phyloP scores from a whole-genome alignment of 2,329 filamentous ascomycete genomes.

The Colletotrichum simmondsii region DNA sequence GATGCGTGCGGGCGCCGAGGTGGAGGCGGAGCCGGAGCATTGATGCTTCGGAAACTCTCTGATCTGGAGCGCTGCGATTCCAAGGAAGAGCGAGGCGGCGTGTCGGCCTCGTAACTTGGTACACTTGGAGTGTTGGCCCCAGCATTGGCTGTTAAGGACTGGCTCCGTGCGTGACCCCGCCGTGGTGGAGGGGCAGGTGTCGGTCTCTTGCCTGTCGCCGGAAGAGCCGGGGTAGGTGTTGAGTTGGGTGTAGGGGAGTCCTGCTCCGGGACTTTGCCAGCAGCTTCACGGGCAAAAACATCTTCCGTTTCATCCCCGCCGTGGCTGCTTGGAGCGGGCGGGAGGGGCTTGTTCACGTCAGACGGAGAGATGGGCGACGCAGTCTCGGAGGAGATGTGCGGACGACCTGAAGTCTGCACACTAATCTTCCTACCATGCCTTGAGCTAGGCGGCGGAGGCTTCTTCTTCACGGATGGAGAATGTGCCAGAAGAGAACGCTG shows the following conservation, averaged over 20 bases:
- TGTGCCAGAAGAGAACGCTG: slow-evolving; percentile 51
- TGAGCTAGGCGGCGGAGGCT: slow-evolving; percentile 78
- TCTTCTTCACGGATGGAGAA: slow-evolving; percentile 65
- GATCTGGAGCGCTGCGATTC: slow-evolving; percentile 61
- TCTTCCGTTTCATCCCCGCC: slow-evolving; percentile 61
- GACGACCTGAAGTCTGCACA: slow-evolving; percentile 44
- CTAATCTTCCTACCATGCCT: slow-evolving; percentile 82
- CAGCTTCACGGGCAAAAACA: slow-evolving; percentile 64
- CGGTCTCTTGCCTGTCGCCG: slow-evolving; percentile 50
- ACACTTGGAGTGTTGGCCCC: slow-evolving; percentile 35
- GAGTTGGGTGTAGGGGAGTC: slow-evolving; percentile 37
- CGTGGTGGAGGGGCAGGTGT: slow-evolving; percentile 64
- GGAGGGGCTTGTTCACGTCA: slow-evolving; percentile 72
- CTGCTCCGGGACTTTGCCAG: slow-evolving; percentile 61
- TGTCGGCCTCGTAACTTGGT: slow-evolving; percentile 47
- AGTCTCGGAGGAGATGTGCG: slow-evolving; percentile 37
- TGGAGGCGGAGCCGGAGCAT: slow-evolving; percentile 64
- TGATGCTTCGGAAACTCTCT: slow-evolving; percentile 54
- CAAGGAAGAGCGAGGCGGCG: slow-evolving; percentile 57
- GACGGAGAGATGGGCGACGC: slow-evolving; percentile 48
- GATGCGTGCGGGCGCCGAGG: slow-evolving; percentile 59
- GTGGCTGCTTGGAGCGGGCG: slow-evolving; percentile 60
- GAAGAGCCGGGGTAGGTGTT: slow-evolving; percentile 49
- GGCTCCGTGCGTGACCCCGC: slow-evolving; percentile 58
- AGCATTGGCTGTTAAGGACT: slow-evolving; percentile 34